phyloP scores from a whole-genome alignment of 495 filamentous ascomycete species.

The Aspergillus asperescens region DNA sequence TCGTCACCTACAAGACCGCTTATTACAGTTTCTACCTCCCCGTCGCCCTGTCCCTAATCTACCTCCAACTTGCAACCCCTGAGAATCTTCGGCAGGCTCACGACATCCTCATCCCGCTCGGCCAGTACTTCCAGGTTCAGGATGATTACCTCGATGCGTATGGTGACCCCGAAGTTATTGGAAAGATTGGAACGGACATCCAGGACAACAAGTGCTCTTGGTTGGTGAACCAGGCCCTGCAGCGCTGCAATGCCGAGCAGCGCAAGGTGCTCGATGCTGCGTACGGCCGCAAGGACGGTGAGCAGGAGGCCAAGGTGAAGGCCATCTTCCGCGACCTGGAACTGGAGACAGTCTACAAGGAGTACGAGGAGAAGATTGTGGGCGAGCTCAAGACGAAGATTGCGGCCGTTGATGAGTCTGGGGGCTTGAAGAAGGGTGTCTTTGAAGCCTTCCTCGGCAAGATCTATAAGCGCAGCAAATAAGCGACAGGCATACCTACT shows the following conservation, averaged over 20 bases:
- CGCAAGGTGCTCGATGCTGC: conserved; percentile 71
- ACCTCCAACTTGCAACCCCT: conserved; percentile 72
- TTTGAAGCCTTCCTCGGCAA: conserved; percentile 89
- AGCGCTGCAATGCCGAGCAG: conserved; percentile 72
- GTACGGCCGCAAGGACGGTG: conserved; percentile 84
- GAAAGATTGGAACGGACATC: conserved; percentile 98
- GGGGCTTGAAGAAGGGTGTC: conserved; percentile 81
- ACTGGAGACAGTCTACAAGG: conserved; percentile 72
- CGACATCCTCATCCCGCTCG: conserved; percentile 94
- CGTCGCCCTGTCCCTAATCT: conserved; percentile 82
- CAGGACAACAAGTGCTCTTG: conserved; percentile 99
- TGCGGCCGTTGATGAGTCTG: conserved; percentile 68
- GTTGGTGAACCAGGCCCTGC: conserved; percentile 89
- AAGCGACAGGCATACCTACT: conserved; percentile 13
- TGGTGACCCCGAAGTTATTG: conserved; percentile 88
- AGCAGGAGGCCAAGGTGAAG: conserved; percentile 79
- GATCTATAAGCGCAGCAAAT: conserved; percentile 97
- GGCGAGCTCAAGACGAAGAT: conserved; percentile 69
- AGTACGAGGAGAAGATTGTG: conserved; percentile 83
- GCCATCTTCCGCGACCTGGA: conserved; percentile 77
- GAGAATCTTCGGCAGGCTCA: conserved; percentile 80
- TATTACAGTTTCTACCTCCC: conserved; percentile 99
- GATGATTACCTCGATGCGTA: conserved; percentile 99
- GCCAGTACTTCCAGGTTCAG: conserved; percentile 98
- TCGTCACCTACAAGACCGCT: conserved; percentile 98